Percentiles rank a stretch among this genome's conserved stretches.
phyloP scores from a whole-genome alignment of 192 early-diverging fungal genomes.

The Linnemannia schmuckeri region DNA sequence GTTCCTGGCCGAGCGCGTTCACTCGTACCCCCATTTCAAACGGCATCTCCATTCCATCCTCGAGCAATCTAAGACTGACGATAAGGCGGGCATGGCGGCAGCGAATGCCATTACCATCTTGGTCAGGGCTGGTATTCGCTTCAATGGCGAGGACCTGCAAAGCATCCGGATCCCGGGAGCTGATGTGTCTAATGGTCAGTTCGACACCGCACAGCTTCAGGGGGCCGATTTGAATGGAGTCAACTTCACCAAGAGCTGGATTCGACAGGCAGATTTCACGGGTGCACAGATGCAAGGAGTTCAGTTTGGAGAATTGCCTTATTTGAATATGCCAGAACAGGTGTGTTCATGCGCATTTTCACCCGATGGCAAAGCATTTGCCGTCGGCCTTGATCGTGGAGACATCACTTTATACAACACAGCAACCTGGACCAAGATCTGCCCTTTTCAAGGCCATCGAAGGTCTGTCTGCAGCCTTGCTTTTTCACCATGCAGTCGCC shows the following conservation, averaged over 20 bases:
- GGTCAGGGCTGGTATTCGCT: conserved; percentile 1
- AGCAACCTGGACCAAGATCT: background rate
- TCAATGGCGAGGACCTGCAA: conserved; percentile 1
- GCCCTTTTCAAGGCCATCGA: background rate
- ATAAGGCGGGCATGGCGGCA: background rate
- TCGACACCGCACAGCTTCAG: conserved; percentile 1
- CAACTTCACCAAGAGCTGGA: conserved; percentile 8
- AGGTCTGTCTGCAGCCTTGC: background rate
- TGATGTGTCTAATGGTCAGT: conserved; percentile 12
- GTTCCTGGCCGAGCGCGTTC: conserved; percentile 13
- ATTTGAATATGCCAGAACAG: background rate
- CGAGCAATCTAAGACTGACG: conserved; percentile 9
- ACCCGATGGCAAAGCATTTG: background rate
- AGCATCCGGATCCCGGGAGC: conserved; percentile 15
- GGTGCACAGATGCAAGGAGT: conserved; percentile 5
- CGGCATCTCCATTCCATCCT: conserved; percentile 2
- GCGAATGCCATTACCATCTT: conserved; percentile 20
- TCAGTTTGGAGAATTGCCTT: background rate
- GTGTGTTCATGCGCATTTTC: conserved; percentile 11
- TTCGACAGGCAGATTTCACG: background rate
- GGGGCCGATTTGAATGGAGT: background rate
- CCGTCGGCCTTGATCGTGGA: background rate
- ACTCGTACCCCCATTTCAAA: background rate
- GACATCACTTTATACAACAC: background rate
- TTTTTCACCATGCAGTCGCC: background rate